Conservation (phyloP, 164 flowering plant genomes). For the Sextonia rubra region DNA sequence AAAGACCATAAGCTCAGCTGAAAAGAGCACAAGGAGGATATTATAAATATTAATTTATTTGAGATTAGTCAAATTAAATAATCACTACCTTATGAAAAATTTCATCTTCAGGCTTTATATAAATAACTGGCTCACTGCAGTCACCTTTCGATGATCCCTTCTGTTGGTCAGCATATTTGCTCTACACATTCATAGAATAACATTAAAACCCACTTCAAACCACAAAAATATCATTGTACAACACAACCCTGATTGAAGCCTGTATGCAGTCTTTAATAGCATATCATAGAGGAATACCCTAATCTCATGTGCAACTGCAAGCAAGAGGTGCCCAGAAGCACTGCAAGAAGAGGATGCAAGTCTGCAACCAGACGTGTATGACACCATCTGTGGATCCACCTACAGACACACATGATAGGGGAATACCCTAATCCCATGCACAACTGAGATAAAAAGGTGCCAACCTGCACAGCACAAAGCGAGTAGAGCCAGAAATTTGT, state of each 20-base stretch:
- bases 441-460: too few species aligned
- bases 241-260: not conserved
- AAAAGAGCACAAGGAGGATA: conserved; percentile 10
- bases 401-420: too few species aligned
- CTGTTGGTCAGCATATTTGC: conserved; percentile 32
- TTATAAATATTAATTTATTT: not conserved
- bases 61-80: not conserved
- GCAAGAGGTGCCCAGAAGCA: too few species aligned
- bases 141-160: conserved; percentile 17
- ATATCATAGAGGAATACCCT: too few species aligned
- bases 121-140: conserved; percentile 46
- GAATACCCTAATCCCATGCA: too few species aligned
- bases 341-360: too few species aligned
- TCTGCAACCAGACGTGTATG: too few species aligned
- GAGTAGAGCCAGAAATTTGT: too few species aligned
- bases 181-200: conserved; percentile 25
- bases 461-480: too few species aligned
- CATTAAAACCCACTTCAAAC: not conserved
- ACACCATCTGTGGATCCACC: too few species aligned
- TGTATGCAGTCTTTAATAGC: not conserved
- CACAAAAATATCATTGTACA: not conserved
- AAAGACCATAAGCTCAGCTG: conserved; percentile 87
- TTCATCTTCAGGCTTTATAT: conserved; percentile 82
- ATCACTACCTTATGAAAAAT: conserved; percentile 65
- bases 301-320: too few species aligned